Evolutionary conservation across 2,329 filamentous ascomycete genomes (phyloP).

Genomic region (Aspergillus calidoustus): DNA sequence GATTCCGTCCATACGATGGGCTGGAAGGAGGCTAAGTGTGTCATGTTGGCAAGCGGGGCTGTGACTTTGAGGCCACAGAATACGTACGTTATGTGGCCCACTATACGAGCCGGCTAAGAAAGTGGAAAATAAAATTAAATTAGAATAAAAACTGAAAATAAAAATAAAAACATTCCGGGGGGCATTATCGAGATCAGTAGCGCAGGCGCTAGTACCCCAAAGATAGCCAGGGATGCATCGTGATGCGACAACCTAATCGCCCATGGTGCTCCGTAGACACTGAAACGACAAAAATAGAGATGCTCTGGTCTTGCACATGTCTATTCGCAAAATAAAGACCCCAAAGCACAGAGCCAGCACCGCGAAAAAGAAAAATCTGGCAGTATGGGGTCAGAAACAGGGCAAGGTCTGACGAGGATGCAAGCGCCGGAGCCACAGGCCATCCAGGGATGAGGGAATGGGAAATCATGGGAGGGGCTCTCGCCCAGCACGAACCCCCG

Average conservation of each 20-base stretch:
- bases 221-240: constrained; percentile 11
- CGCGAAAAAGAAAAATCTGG: constrained; percentile 12
- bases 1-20: background rate
- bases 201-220: constrained; percentile 12
- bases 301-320: background rate
- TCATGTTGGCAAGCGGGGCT: constrained; percentile 24
- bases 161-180: constrained; percentile 19
- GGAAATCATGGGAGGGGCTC: constrained; percentile 7
- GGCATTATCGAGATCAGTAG: constrained; percentile 6
- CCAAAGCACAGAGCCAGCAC: background rate
- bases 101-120: constrained; percentile 5
- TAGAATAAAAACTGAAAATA: constrained; percentile 8
- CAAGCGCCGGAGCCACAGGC: constrained; percentile 29
- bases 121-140: constrained; percentile 6
- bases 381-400: constrained; percentile 26
- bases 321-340: background rate
- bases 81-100: constrained; percentile 6
- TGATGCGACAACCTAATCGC: background rate
- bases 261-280: background rate
- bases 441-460: constrained; percentile 24
- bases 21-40: constrained; percentile 19
- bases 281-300: background rate
- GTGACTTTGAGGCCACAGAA: constrained; percentile 12
- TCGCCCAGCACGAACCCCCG: constrained; percentile 34
- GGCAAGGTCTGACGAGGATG: constrained; percentile 30